Evolutionary conservation across 345 rosid genomes (phyloP).

Genomic region (Corchorus capsularis): DNA sequence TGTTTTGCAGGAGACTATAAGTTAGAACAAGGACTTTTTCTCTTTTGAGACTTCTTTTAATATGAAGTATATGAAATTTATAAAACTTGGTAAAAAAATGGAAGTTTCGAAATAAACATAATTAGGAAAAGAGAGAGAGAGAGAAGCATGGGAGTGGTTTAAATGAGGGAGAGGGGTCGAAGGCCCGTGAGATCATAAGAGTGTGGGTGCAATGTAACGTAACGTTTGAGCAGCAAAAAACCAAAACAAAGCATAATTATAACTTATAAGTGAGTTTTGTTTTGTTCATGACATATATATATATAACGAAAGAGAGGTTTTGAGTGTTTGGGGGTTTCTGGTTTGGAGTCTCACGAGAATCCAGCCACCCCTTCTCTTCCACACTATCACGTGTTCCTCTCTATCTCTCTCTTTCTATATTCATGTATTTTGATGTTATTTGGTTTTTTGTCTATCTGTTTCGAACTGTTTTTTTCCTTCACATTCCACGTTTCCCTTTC

Average conservation of each 20-base stretch:
- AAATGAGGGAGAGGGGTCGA: not conserved
- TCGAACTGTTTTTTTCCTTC: constrained; percentile 16
- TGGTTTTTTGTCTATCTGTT: constrained; percentile 10
- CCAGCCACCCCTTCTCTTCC: constrained; percentile 27
- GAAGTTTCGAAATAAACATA: not conserved
- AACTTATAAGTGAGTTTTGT: not conserved
- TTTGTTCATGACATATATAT: not conserved
- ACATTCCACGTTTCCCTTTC: constrained; percentile 16
- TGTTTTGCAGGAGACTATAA: too few species aligned
- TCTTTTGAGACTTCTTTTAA: too few species aligned
- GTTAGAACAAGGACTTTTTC: too few species aligned
- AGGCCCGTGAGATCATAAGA: constrained; percentile 4
- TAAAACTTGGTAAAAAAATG: too few species aligned
- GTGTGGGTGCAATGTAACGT: not conserved
- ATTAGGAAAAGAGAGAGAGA: not conserved
- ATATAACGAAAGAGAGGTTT: not conserved
- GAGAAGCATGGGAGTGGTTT: not conserved
- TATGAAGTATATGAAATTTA: too few species aligned
- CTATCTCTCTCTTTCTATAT: constrained; percentile 1
- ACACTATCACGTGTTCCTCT: constrained; percentile 21
- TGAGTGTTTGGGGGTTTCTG: not conserved
- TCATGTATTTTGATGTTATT: not conserved
- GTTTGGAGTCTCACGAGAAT: constrained; percentile 48
- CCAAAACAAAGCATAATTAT: not conserved
- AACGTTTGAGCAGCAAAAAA: not conserved